Percentiles rank a stretch among this genome's conserved stretches.
These are phyloP conservation scores for Dactylellina sp. DNA, from an alignment of 2,329 filamentous ascomycete genomes.

Conservation along the genomic window DNA sequence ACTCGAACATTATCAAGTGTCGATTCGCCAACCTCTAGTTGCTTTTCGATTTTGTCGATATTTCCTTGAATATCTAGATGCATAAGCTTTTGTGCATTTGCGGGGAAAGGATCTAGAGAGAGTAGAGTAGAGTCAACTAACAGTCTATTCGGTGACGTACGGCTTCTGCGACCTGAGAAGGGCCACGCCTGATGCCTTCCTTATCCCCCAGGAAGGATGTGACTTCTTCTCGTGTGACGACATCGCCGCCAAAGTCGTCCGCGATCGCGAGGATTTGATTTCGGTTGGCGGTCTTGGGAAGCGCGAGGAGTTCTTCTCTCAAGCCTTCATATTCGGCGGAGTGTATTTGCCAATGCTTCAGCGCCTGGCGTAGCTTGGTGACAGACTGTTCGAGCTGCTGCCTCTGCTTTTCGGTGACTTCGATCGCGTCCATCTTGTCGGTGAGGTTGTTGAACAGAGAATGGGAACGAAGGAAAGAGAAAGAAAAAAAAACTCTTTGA, in stretches of 20 bases:
- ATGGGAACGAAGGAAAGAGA: conserved; percentile 3
- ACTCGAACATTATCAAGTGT: conserved; percentile 75
- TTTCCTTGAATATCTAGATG: conserved; percentile 78
- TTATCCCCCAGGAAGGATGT: conserved; percentile 68
- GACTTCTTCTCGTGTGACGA: conserved; percentile 74
- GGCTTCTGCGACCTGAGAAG: conserved; percentile 74
- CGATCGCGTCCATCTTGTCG: conserved; percentile 46
- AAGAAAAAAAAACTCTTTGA: conserved; percentile 24
- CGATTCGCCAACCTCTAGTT: conserved; percentile 76
- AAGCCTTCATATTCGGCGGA: conserved; percentile 91
- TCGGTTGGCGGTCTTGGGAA: conserved; percentile 67
- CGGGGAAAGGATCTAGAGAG: neutral
- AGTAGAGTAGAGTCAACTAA: conserved; percentile 56
- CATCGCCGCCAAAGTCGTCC: conserved; percentile 72
- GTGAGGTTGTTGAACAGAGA: conserved; percentile 66
- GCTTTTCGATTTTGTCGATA: conserved; percentile 77
- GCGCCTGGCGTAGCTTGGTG: conserved; percentile 76
- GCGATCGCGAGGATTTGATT: conserved; percentile 71
- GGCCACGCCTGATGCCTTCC: conserved; percentile 66
- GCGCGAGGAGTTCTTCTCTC: conserved; percentile 79
- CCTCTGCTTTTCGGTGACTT: conserved; percentile 79
- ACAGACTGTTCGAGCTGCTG: conserved; percentile 80
- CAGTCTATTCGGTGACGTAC: conserved; percentile 83
- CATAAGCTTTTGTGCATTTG: conserved; percentile 39
- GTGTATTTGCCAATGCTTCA: conserved; percentile 90